Conservation (phyloP, 129 eudicot species). For the Artemisia annua region DNA sequence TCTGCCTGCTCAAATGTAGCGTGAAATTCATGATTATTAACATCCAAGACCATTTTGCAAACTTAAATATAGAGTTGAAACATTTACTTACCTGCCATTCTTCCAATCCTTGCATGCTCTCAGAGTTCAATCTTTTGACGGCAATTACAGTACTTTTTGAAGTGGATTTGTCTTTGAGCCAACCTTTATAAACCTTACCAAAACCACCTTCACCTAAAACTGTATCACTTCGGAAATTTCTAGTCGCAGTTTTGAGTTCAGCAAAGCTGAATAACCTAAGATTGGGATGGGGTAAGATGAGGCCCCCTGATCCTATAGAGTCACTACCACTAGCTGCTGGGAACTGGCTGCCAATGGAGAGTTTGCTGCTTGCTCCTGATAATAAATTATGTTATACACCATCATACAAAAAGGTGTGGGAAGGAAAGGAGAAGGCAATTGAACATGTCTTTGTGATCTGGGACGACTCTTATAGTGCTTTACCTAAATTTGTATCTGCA, state of each 20-base stretch:
- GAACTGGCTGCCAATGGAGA: conserved; percentile 36
- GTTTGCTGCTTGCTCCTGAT: conserved; percentile 35
- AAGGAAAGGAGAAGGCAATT: too few species aligned
- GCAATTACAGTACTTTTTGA: conserved; percentile 38
- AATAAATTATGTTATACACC: too few species aligned
- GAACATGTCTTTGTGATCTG: too few species aligned
- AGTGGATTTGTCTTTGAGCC: conserved; percentile 48
- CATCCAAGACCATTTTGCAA: not conserved
- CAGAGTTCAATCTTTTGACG: conserved; percentile 40
- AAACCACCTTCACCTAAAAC: conserved; percentile 63
- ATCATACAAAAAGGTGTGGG: too few species aligned
- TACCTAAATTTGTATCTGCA: too few species aligned
- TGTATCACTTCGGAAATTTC: conserved; percentile 48
- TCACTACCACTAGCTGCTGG: conserved; percentile 37
- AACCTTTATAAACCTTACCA: conserved; percentile 61
- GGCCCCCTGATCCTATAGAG: conserved; percentile 36
- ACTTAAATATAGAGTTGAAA: too few species aligned
- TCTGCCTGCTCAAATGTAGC: conserved; percentile 46
- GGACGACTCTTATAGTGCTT: too few species aligned
- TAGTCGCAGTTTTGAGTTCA: conserved; percentile 50
- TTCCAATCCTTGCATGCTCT: conserved; percentile 48
- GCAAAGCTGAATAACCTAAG: conserved; percentile 43
- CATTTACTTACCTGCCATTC: conserved; percentile 47
- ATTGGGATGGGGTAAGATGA: too few species aligned
- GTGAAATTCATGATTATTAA: conserved; percentile 4